Evolutionary conservation across 257 asterid genomes (phyloP).

Genomic region (Euphrasia confusa): DNA sequence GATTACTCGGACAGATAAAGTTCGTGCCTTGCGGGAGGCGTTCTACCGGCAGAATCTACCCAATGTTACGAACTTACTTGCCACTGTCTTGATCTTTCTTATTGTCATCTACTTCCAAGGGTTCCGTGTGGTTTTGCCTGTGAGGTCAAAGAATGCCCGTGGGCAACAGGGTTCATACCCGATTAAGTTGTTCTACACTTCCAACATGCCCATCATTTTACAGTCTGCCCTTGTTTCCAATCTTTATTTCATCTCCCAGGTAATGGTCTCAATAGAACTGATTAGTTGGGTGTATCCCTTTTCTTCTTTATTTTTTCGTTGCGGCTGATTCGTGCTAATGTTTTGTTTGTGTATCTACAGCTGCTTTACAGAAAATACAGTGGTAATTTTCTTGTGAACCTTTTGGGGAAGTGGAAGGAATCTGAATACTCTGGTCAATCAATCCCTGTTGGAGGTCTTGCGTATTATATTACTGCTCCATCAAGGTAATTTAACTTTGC

Average conservation of each 20-base stretch:
- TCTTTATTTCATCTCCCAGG: conserved; percentile 83
- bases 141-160: conserved; percentile 85
- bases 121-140: conserved; percentile 82
- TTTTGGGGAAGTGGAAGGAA: conserved; percentile 83
- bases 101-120: conserved; percentile 90
- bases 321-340: conserved; percentile 4
- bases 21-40: conserved; percentile 78
- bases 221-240: conserved; percentile 87
- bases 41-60: conserved; percentile 94
- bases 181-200: conserved; percentile 81
- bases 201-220: conserved; percentile 82
- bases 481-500: conserved; percentile 45
- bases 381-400: conserved; percentile 69
- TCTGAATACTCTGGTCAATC: conserved; percentile 85
- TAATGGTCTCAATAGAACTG: conserved; percentile 18
- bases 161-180: conserved; percentile 93
- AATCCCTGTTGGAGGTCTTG: conserved; percentile 81
- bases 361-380: conserved; percentile 68
- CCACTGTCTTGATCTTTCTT: conserved; percentile 77
- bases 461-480: conserved; percentile 83
- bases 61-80: conserved; percentile 75
- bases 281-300: not conserved
- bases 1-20: conserved; percentile 75
- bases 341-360: conserved; percentile 30
- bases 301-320: not conserved